Evolutionary conservation across 1,139 yeast genomes (phyloP).

Genomic region (Zygoascus meyerae): DNA sequence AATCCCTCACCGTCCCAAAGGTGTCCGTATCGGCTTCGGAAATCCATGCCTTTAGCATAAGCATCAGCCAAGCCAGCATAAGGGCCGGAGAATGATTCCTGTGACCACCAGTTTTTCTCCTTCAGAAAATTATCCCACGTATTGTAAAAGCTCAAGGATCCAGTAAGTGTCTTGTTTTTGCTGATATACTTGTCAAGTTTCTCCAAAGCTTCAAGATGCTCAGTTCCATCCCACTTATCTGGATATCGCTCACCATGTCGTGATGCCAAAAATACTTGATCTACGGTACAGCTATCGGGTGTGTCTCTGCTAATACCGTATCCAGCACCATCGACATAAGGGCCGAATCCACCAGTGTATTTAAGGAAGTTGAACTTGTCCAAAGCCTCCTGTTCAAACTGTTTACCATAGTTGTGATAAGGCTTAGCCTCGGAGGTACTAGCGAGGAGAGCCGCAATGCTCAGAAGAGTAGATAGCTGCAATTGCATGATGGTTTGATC

Average conservation of each 20-base stretch:
- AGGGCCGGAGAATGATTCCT: conserved; percentile 33
- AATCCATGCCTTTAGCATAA: conserved; percentile 30
- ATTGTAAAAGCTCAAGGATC: conserved; percentile 36
- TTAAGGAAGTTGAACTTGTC: conserved; percentile 32
- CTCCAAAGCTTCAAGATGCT: conserved; percentile 17
- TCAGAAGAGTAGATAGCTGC: too few species aligned
- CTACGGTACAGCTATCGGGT: conserved; percentile 51
- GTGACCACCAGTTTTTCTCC: conserved; percentile 25
- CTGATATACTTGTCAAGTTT: conserved; percentile 15
- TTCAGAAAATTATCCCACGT: conserved; percentile 34
- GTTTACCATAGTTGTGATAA: conserved; percentile 4
- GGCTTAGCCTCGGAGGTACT: background rate
- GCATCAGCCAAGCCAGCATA: conserved; percentile 34
- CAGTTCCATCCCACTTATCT: conserved; percentile 20
- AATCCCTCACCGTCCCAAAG: conserved; percentile 33
- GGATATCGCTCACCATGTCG: conserved; percentile 77
- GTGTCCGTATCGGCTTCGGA: conserved; percentile 35
- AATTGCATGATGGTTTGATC: too few species aligned
- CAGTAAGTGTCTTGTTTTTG: conserved; percentile 25
- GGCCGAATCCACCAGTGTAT: conserved; percentile 43
- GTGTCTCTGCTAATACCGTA: conserved; percentile 39
- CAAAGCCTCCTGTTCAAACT: conserved; percentile 23
- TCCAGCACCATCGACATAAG: conserved; percentile 39
- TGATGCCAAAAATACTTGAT: conserved; percentile 56
- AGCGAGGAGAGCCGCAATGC: background rate